Base-by-base conservation (phyloP, 768 basidiomycete species). In the Lactifluus pinguis region DNA sequence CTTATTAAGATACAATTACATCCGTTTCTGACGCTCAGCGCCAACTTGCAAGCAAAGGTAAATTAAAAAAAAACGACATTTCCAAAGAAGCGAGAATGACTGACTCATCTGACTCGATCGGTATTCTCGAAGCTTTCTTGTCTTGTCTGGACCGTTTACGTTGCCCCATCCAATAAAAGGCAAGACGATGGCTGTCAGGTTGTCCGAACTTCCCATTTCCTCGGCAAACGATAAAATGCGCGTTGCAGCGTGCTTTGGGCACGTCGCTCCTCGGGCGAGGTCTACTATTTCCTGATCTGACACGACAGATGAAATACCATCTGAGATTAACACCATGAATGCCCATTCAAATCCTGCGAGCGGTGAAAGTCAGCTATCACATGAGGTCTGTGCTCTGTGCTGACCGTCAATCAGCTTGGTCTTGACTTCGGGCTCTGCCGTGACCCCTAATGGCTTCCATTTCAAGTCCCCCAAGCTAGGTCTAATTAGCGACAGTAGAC, bases 211-310 rank as follows among this genome's bases (percentile, higher is more conserved):
- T 38, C 86, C 86, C 49, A 94, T 74, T 62, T 94, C 91, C 73
- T 98, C 89, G 1, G 92, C 87, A 69, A 92, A 98, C 21, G 83
- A 74, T 6, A 98, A 74, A 47, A 98, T 93, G 14, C 80, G 79
- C 34, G 87, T 79, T 4, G 95, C 95, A n/a, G 92, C 95, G 34
- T 74, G 73, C 68, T 83, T 84, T 0, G 95, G 95, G 66, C 85
- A 82, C 9, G 74, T 70, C 7, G 87, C 83, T 49, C 78, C 77
- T 53, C 94, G 79, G 6, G 86, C 87, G 48, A 99, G 83, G 71
- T 98, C 97, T 36, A 91, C 84, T 62, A 99, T 87, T 74, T 99
- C 97, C 63, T 91, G 89, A 70, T 98, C 94, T 0, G 94, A 94
- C 47, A 97, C 79, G 49, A 90, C 81, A 39, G 91, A 92, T 1